Base-by-base conservation (phyloP, 225 moss, liverwort and hornwort genomes). In the Anthoceros angustus region DNA sequence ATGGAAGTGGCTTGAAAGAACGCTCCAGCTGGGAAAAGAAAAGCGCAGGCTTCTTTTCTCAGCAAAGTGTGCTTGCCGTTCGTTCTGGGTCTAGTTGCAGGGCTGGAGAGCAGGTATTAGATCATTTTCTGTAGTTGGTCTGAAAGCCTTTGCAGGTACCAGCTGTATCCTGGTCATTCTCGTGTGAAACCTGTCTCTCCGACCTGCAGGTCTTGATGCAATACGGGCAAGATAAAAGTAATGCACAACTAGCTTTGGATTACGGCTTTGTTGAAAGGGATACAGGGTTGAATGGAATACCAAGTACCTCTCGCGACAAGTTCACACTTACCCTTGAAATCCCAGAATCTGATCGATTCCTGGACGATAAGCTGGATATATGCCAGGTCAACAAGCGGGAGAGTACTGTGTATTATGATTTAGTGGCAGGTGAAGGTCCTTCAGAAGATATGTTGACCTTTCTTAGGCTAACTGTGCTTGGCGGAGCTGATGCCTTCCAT, bases 301-400 rank as follows among this genome's bases (percentile, higher is more conserved):
- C 74, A 43, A 70, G 80, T 55, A 79, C 64, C 23, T 70, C 68
- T 24, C 77, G 92, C 48, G 92, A 98, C 18, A 84, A 81, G 9
- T 76, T 89, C 61, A 75, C 98, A 0, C 73, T 98, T 20, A 92
- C 87, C 2, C 69, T 98, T 26, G 92, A 98, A 68, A 82, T 98
- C 42, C 81, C 85, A 25, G 89, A 85, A 6, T 78, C 85, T 7
- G 98, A 98, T 69, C 80, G 86, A 12, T 98, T 87, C 46, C 63
- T 73, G 23, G 98, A 98, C 73, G 98, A 98, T 79, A 98, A 98
- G 72, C 64, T 79, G 8, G 98, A 98, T 68, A 77, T 92, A 16
- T 70, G 85, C 40, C 92, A 98, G 65, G 43, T 98, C 20, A 98
- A 84, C 66, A 79, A 82, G 41, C 72, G 84, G 20, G 78, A 85